phyloP scores from a whole-genome alignment of 192 early-diverging fungal species.

The Linnemannia elongata region DNA sequence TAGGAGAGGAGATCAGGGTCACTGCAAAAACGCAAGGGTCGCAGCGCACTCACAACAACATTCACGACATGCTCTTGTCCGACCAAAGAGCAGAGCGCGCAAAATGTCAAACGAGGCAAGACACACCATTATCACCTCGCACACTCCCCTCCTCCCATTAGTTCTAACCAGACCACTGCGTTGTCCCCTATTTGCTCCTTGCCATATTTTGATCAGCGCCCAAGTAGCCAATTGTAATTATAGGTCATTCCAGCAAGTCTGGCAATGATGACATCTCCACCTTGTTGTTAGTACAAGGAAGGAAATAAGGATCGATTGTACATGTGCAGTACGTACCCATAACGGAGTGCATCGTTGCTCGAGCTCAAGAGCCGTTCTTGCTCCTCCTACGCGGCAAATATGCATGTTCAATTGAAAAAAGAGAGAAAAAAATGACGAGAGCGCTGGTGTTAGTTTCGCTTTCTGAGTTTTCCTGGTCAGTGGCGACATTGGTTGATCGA shows the following conservation, averaged over 20 bases:
- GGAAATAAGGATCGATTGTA: neutral
- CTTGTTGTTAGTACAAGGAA: neutral
- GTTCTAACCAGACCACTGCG: neutral
- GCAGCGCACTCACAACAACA: neutral
- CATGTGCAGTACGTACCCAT: constrained; percentile 32
- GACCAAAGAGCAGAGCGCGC: neutral
- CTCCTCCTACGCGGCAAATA: constrained; percentile 22
- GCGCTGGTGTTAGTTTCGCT: neutral
- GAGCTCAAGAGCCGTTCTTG: constrained; percentile 26
- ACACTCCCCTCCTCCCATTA: neutral
- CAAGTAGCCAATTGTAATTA: neutral
- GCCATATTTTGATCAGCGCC: neutral
- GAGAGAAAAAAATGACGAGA: constrained; percentile 1
- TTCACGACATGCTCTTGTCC: neutral
- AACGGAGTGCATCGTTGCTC: constrained; percentile 6
- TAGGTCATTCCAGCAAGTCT: neutral
- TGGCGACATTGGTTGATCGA: neutral
- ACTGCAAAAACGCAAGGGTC: neutral
- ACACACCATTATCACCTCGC: neutral
- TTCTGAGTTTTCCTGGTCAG: neutral
- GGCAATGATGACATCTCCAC: neutral
- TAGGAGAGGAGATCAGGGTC: neutral
- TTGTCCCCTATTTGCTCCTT: neutral
- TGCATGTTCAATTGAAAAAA: neutral
- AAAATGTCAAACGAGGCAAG: constrained; percentile 2